Evolutionary conservation across 345 rosid genomes (phyloP).

Genomic region (Luvunga scandens): DNA sequence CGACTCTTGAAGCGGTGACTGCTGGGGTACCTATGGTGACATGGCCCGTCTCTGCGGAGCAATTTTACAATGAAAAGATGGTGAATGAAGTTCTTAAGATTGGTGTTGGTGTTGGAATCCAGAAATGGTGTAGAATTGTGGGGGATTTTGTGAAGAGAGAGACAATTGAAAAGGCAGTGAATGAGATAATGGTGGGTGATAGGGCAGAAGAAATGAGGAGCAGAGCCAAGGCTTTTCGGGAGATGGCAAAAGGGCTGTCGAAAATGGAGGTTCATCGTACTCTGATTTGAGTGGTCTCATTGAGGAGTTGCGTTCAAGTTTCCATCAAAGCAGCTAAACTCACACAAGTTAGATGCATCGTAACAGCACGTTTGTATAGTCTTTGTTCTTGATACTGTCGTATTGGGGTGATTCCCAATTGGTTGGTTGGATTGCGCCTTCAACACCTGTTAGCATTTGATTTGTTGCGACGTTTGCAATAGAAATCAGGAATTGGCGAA

Average conservation of each 20-base stretch:
- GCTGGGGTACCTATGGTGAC: constrained; percentile 49
- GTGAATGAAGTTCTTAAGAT: constrained; percentile 35
- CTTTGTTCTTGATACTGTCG: too few species aligned
- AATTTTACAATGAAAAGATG: constrained; percentile 42
- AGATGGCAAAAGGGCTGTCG: constrained; percentile 36
- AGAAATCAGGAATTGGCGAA: too few species aligned
- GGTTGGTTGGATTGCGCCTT: too few species aligned
- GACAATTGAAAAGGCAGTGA: constrained; percentile 27
- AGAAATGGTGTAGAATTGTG: constrained; percentile 21
- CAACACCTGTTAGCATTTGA: too few species aligned
- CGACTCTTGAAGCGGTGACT: constrained; percentile 35
- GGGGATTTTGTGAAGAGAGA: constrained; percentile 22
- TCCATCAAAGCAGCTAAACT: neutral
- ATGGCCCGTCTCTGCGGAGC: constrained; percentile 51
- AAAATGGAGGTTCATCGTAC: constrained; percentile 51
- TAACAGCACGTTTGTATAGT: too few species aligned
- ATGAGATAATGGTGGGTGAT: constrained; percentile 34
- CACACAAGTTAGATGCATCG: neutral
- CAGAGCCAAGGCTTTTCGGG: constrained; percentile 20
- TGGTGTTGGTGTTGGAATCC: constrained; percentile 33
- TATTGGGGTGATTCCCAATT: too few species aligned
- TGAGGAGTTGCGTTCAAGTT: constrained; percentile 23
- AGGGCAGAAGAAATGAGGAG: constrained; percentile 37
- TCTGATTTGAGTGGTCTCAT: constrained; percentile 30
- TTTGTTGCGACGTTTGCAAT: too few species aligned